Percentiles rank a stretch among this genome's conserved stretches.
These are phyloP conservation scores for Groenewaldozyma tartarivorans DNA, from an alignment of 805 yeast genomes.

Conservation along the genomic window DNA sequence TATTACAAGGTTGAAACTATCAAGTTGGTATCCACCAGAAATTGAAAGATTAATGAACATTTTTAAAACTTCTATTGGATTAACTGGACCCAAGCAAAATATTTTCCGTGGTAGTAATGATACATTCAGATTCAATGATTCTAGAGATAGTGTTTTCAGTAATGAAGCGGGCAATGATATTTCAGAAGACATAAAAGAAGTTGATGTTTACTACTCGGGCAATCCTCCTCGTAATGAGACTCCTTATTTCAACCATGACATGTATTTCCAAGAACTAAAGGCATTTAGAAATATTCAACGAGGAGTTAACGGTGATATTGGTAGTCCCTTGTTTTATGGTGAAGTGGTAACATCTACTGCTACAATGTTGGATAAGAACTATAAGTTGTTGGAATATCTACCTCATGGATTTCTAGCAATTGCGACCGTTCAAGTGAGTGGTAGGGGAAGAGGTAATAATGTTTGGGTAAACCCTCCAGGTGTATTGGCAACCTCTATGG, in stretches of 20 bases:
- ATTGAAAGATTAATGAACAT: slow-evolving; percentile 27
- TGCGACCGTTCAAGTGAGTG: slow-evolving; percentile 81
- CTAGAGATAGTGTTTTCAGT: slow-evolving; percentile 5
- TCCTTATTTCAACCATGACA: slow-evolving; percentile 60
- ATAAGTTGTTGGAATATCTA: slow-evolving; percentile 41
- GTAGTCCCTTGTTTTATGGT: slow-evolving; percentile 61
- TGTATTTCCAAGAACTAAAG: slow-evolving; percentile 42
- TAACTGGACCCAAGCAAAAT: slow-evolving; percentile 25
- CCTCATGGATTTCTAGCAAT: slow-evolving; percentile 63
- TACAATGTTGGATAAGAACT: slow-evolving; percentile 66
- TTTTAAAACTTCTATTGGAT: slow-evolving; percentile 29
- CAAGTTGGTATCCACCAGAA: slow-evolving; percentile 31
- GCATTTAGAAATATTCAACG: slow-evolving; percentile 22
- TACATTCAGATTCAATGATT: slow-evolving; percentile 31
- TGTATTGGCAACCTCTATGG: slow-evolving; percentile 71
- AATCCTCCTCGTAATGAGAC: slow-evolving; percentile 47
- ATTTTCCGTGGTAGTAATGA: slow-evolving; percentile 46
- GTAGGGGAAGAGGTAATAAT: slow-evolving; percentile 92
- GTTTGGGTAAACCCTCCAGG: slow-evolving; percentile 95
- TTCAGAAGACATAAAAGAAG: slow-evolving; percentile 44
- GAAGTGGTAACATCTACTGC: slow-evolving; percentile 89
- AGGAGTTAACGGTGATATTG: slow-evolving; percentile 31
- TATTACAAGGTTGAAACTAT: slow-evolving; percentile 55
- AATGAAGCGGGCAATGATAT: slow-evolving; percentile 37
- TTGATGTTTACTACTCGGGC: slow-evolving; percentile 37